Base-by-base conservation (phyloP, 129 eudicot genomes). In the Solidago caesia region DNA sequence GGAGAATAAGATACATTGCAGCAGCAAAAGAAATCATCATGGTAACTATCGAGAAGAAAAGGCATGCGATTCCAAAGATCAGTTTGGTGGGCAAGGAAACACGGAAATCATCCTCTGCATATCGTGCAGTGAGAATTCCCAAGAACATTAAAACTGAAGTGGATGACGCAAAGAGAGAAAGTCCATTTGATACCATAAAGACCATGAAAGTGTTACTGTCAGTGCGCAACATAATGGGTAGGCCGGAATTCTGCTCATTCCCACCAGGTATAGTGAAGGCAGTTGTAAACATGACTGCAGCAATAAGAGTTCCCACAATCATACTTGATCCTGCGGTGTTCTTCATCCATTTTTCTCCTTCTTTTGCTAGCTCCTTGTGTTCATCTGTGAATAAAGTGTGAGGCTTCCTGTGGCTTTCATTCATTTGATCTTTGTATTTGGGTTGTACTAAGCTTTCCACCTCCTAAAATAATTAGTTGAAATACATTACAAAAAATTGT, bases 201-300 rank as follows among this genome's bases (percentile, higher is more conserved):
- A 84, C 47, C 70, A 77, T 3, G 88, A 87, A 87, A 0, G 72
- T 3, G 3, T 2, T 46, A 1, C 47, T 48, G 4, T 83, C 76
- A 0, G 66, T 70, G 2, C 53, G 25, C 62, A 83, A 68, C 83
- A 87, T 56, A 12, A 80, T 26, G 25, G 92, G 88, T 3, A 82
- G 68, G 9, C 92, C 92, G 0, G 70, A 56, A 21, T 9, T 21
- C 0, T 43, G 58, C 7, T 84, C 52, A 45, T 67, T 84, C 25
- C 88, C 92, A 21, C 88, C 92, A 42, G 92, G 92, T 16, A 84
- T 74, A 4, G 92, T 84, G 56, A 87, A 84, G 48, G 85, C 86
- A 16, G 88, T 82, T 43, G 92, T 80, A 62, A 87, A 87, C 85
- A 84, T 81, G 72, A 87, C 91, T 7, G 91, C 86, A 21, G 91